Percentiles rank a stretch among this genome's conserved stretches.
phyloP scores from a whole-genome alignment of 1,139 yeast species.

The Kodamaea ohmeri region DNA sequence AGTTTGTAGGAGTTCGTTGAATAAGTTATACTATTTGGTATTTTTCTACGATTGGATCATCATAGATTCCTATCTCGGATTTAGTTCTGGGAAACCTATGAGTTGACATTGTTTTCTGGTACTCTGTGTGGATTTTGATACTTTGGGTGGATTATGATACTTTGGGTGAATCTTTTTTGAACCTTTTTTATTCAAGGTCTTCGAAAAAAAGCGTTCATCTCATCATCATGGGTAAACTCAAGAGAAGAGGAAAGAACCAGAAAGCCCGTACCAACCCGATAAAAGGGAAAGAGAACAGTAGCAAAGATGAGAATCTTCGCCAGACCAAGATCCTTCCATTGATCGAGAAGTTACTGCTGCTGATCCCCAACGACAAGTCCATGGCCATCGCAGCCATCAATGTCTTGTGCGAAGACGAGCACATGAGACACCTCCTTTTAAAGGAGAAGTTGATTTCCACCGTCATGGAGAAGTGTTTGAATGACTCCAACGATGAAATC shows the following conservation, averaged over 20 bases:
- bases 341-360: slow-evolving; percentile 59
- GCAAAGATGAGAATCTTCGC: slow-evolving; percentile 49
- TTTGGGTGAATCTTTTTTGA: not conserved
- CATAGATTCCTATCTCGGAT: too few species aligned
- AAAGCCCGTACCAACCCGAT: slow-evolving; percentile 51
- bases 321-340: slow-evolving; percentile 65
- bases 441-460: slow-evolving; percentile 68
- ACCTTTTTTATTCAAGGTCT: not conserved
- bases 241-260: slow-evolving; percentile 64
- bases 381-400: slow-evolving; percentile 77
- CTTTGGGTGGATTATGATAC: too few species aligned
- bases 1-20: too few species aligned
- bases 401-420: slow-evolving; percentile 65
- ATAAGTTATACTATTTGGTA: too few species aligned
- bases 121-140: too few species aligned
- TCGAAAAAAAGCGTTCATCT: slow-evolving; percentile 4
- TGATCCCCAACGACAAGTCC: slow-evolving; percentile 68
- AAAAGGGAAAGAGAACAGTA: slow-evolving; percentile 21
- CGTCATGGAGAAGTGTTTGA: slow-evolving; percentile 61
- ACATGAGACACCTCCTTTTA: slow-evolving; percentile 59
- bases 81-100: too few species aligned
- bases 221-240: slow-evolving; percentile 66
- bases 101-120: too few species aligned
- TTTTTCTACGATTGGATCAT: too few species aligned
- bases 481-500: slow-evolving; percentile 69